These are phyloP conservation scores for Umbelopsis ramanniana DNA, from an alignment of 192 early-diverging fungal species.

Conservation along the genomic window DNA sequence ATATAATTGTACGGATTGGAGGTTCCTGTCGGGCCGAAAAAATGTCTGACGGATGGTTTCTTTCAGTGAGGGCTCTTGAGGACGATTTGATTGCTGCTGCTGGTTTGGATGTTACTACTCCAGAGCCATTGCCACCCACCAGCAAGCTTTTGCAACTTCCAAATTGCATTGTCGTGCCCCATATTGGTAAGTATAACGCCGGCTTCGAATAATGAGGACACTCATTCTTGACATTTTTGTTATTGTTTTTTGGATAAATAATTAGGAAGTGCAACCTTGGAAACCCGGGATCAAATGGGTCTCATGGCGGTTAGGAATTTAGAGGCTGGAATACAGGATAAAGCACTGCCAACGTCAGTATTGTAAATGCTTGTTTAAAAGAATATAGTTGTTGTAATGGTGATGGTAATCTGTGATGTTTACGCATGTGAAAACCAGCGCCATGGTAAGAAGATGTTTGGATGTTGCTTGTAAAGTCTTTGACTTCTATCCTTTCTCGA, in stretches of 20 bases:
- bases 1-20: neutral
- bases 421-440: no score
- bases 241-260: no score
- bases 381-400: neutral
- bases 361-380: neutral
- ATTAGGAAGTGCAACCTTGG: conserved; percentile 75
- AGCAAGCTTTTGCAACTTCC: conserved; percentile 63
- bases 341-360: conserved; percentile 5
- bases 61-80: conserved; percentile 65
- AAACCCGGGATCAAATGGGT: conserved; percentile 82
- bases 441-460: neutral
- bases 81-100: conserved; percentile 62
- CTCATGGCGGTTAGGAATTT: conserved; percentile 9
- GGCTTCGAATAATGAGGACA: no score
- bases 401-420: no score
- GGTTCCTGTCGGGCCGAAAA: no score
- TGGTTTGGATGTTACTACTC: conserved; percentile 87
- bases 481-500: neutral
- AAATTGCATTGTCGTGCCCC: conserved; percentile 80
- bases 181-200: conserved; percentile 57
- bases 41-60: neutral
- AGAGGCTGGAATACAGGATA: conserved; percentile 5
- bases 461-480: neutral
- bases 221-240: no score
- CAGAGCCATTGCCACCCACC: conserved; percentile 75